A percentile compares a stretch with the other conserved stretches of the same genome.
Evolutionary conservation across 441 rosid species (phyloP).

Genomic region (Kokia cookei): DNA sequence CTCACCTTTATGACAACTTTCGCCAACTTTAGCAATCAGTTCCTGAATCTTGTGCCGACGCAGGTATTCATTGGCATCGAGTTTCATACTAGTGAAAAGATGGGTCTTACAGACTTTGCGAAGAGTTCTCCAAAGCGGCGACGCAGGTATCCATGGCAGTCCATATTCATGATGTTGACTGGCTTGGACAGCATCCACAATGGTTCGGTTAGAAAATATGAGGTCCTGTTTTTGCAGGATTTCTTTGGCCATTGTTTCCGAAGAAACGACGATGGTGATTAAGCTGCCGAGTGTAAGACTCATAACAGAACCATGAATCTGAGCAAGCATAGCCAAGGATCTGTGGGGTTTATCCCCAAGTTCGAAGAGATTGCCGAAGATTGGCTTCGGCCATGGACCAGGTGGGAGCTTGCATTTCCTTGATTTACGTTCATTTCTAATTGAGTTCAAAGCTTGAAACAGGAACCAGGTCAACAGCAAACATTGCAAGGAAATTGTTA

Average conservation of each 20-base stretch:
- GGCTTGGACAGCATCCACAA: slow-evolving; percentile 8
- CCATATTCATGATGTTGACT: slow-evolving; percentile 9
- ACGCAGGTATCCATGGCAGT: slow-evolving; percentile 11
- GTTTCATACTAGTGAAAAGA: slow-evolving; percentile 22
- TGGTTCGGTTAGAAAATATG: slow-evolving; percentile 14
- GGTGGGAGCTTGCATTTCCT: slow-evolving; percentile 15
- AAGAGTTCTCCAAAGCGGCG: not conserved
- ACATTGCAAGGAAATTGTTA: not conserved
- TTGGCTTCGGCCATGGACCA: slow-evolving; percentile 20
- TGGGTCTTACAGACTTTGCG: slow-evolving; percentile 23
- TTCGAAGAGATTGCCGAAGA: slow-evolving; percentile 18
- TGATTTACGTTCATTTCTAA: not conserved
- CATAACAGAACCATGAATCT: too few relatives aligned
- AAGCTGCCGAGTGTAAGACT: not conserved
- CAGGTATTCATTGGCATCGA: slow-evolving; percentile 12
- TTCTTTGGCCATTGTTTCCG: slow-evolving; percentile 13
- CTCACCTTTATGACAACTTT: slow-evolving; percentile 5
- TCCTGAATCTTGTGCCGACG: slow-evolving; percentile 14
- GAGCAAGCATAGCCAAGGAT: too few relatives aligned
- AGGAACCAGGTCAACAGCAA: not conserved
- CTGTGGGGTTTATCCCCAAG: too few relatives aligned
- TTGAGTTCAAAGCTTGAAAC: not conserved
- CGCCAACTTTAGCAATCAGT: not conserved
- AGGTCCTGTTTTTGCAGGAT: slow-evolving; percentile 28
- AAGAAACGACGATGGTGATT: slow-evolving; percentile 17